Base-by-base conservation (phyloP, 2,329 filamentous ascomycete species). In the Trichoderma sp. region DNA sequence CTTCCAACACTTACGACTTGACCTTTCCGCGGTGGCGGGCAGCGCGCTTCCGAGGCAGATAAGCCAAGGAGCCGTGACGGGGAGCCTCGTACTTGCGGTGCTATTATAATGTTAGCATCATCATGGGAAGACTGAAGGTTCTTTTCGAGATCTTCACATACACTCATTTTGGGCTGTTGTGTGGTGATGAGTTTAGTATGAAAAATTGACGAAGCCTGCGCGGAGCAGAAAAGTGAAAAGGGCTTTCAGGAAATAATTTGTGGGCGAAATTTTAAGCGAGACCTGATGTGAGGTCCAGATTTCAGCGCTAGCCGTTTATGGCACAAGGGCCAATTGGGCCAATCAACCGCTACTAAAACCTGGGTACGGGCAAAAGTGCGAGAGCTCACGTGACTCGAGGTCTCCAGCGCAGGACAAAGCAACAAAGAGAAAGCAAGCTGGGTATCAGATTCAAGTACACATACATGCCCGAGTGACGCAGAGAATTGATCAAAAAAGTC, bases 1-100 rank as follows among this genome's bases (percentile, higher is more conserved):
- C 5, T 36, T 15, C 26, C 63, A 26, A 15, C 24, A 70, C 90
- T 90, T 89, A 97, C 94, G 92, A 94, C 94, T 98, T 98, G 84
- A 98, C 95, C 90, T 97, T 97, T 85, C 95, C 95, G 81, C 95
- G 89, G 88, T 98, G 95, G 82, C 95, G 91, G 85, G 94, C 90
- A 82, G 94, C 94, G 83, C 95, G 92, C 94, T 98, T 98, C 83
- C 93, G 87, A 77, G 93, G 93, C 82, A 96, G 86, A 87, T 90
- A 95, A 80, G 92, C 93, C 85, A 98, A 89, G 83, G 93, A 95
- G 84, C 95, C 96, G 89, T 98, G 95, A 85, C 95, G 93, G 83
- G 95, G 95, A 84, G 95, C 95, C 90, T 97, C 86, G 82, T 84
- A 88, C 86, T 89, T 88, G 79, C 86, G 85, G 84, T 88, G 86